A percentile compares a stretch with the other conserved stretches of the same genome.
These are phyloP conservation scores for Naganishia albida DNA, from an alignment of 1,284 basidiomycete genomes.

Conservation along the genomic window DNA sequence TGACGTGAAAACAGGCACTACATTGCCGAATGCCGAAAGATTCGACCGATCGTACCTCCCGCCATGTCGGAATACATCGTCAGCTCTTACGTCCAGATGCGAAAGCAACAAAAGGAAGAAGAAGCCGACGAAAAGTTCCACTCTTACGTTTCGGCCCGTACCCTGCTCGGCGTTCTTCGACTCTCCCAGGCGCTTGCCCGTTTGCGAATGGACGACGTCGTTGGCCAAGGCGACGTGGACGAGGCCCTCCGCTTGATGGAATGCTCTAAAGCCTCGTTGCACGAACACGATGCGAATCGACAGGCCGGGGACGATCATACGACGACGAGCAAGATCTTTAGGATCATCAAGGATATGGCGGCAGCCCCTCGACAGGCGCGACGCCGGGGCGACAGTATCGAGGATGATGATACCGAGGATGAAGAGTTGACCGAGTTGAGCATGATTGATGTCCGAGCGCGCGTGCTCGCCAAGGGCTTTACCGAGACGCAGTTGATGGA, in stretches of 20 bases:
- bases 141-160: slow-evolving; percentile 95
- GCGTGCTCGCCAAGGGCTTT: slow-evolving; percentile 80
- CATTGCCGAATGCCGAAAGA: slow-evolving; percentile 88
- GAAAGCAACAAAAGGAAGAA: slow-evolving; percentile 88
- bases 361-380: slow-evolving; percentile 51
- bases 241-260: slow-evolving; percentile 97
- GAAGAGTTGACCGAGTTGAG: slow-evolving; percentile 64
- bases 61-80: slow-evolving; percentile 91
- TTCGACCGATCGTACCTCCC: slow-evolving; percentile 81
- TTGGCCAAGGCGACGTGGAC: slow-evolving; percentile 86
- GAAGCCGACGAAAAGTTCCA: slow-evolving; percentile 84
- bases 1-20: slow-evolving; percentile 68
- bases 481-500: slow-evolving; percentile 87
- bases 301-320: slow-evolving; percentile 68
- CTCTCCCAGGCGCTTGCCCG: slow-evolving; percentile 93
- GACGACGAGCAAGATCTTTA: slow-evolving; percentile 76
- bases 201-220: slow-evolving; percentile 76
- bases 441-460: slow-evolving; percentile 78
- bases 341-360: slow-evolving; percentile 85
- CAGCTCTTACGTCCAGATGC: slow-evolving; percentile 90
- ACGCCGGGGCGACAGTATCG: slow-evolving; percentile 53
- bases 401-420: slow-evolving; percentile 63
- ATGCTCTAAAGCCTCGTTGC: slow-evolving; percentile 85
- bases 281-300: slow-evolving; percentile 67
- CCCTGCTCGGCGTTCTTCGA: slow-evolving; percentile 89